These are phyloP conservation scores for Lactarius deliciosus DNA, from an alignment of 768 basidiomycete species.

Conservation along the genomic window DNA sequence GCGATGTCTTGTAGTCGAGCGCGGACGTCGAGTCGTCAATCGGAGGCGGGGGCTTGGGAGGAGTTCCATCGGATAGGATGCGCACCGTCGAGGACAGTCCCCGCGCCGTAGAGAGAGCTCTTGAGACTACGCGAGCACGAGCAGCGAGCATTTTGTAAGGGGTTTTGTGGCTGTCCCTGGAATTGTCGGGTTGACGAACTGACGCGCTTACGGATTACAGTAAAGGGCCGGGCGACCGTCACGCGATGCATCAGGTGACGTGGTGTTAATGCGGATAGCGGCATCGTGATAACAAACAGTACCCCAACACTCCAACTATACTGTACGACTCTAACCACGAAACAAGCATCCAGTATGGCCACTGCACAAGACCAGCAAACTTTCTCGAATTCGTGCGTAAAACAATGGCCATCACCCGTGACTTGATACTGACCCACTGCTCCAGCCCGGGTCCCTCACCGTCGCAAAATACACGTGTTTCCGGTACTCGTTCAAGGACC, in stretches of 20 bases:
- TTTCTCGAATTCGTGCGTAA: background rate
- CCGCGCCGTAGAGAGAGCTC: constrained; percentile 26
- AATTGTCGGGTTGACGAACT: background rate
- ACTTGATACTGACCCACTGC: background rate
- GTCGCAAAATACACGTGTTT: background rate
- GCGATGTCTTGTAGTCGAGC: constrained; percentile 82
- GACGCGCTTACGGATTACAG: too few relatives aligned
- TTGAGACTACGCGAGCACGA: constrained; percentile 13
- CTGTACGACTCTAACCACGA: background rate
- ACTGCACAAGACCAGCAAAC: background rate
- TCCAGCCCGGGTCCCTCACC: background rate
- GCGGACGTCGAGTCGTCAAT: constrained; percentile 95
- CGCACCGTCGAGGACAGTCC: constrained; percentile 31
- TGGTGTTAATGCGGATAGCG: too few relatives aligned
- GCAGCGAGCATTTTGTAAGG: constrained; percentile 19
- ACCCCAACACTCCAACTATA: background rate
- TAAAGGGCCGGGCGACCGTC: too few relatives aligned
- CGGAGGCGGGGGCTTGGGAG: constrained; percentile 71
- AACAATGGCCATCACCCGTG: background rate
- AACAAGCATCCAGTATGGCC: background rate
- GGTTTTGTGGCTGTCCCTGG: background rate
- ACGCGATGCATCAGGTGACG: too few relatives aligned
- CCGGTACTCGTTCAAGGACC: background rate
- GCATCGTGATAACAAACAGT: background rate
- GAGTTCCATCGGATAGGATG: constrained; percentile 30